Evolutionary conservation across 257 asterid genomes (phyloP).

Genomic region (Forsythia suspensa): DNA sequence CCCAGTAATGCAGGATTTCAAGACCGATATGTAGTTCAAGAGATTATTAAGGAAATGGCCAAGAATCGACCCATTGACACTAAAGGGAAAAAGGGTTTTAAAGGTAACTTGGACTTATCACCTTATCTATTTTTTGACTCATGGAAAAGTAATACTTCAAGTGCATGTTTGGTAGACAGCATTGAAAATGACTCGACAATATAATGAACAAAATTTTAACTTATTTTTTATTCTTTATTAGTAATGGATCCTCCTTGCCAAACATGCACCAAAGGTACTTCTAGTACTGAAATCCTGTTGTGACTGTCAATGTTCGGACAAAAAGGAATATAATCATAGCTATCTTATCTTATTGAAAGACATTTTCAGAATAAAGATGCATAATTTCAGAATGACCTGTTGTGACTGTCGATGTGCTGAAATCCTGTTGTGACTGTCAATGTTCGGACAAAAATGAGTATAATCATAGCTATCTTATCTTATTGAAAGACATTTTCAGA

Average conservation of each 20-base stretch:
- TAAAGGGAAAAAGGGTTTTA: slow-evolving; percentile 89
- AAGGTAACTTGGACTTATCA: slow-evolving; percentile 51
- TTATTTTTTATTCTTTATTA: not conserved
- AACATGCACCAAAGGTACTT: not conserved
- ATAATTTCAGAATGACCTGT: not conserved
- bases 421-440: not conserved
- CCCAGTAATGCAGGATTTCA: slow-evolving; percentile 97
- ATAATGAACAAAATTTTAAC: not conserved
- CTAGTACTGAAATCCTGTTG: not conserved
- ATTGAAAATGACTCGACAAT: not conserved
- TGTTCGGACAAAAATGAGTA: not conserved
- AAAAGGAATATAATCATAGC: not conserved
- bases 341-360: not conserved
- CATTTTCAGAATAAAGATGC: not conserved
- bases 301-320: not conserved
- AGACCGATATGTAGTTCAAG: slow-evolving; percentile 95
- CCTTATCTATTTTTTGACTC: slow-evolving; percentile 1
- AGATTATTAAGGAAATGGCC: slow-evolving; percentile 97
- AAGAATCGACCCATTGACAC: slow-evolving; percentile 89
- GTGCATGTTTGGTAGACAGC: not conserved
- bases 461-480: not conserved
- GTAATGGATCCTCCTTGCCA: not conserved
- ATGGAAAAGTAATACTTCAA: not conserved
- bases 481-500: not conserved
- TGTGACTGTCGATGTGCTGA: not conserved